These are phyloP conservation scores for Cryphonectria parasitica DNA, from an alignment of 2,329 filamentous ascomycete genomes.

Conservation along the genomic window DNA sequence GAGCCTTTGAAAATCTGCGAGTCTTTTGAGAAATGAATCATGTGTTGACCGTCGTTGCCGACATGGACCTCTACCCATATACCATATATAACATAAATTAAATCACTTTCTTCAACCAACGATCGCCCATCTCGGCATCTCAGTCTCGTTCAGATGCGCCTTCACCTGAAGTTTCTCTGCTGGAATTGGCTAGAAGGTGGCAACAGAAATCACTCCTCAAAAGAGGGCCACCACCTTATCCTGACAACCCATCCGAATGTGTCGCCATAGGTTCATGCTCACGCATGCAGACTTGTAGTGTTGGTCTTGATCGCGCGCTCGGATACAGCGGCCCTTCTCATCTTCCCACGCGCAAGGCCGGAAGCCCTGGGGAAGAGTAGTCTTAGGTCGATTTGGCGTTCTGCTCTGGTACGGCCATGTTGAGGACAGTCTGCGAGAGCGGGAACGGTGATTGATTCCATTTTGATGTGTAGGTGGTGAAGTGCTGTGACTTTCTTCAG, in stretches of 20 bases:
- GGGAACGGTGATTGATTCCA: constrained; percentile 20
- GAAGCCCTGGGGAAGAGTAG: constrained; percentile 26
- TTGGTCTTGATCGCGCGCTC: constrained; percentile 27
- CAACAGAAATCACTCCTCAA: neutral
- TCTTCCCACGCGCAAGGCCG: constrained; percentile 26
- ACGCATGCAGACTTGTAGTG: neutral
- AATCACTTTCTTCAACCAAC: too few species aligned
- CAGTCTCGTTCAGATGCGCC: too few species aligned
- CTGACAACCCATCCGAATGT: neutral
- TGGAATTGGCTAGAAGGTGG: neutral
- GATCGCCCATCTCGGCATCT: too few species aligned
- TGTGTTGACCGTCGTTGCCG: neutral
- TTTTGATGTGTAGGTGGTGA: neutral
- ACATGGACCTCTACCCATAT: neutral
- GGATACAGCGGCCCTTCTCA: constrained; percentile 25
- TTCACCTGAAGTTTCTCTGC: neutral
- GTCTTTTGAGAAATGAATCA: neutral
- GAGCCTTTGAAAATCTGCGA: neutral
- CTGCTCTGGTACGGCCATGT: constrained; percentile 18
- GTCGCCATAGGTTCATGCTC: neutral
- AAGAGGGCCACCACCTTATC: neutral
- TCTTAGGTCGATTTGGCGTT: constrained; percentile 14
- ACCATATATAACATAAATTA: neutral
- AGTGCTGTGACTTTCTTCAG: too few species aligned
- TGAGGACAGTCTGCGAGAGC: constrained; percentile 20